Evolutionary conservation across 1,139 yeast genomes (phyloP), one percentile per base, ranked within the genome.

Genomic region (Suhomyces guaymorum): DNA sequence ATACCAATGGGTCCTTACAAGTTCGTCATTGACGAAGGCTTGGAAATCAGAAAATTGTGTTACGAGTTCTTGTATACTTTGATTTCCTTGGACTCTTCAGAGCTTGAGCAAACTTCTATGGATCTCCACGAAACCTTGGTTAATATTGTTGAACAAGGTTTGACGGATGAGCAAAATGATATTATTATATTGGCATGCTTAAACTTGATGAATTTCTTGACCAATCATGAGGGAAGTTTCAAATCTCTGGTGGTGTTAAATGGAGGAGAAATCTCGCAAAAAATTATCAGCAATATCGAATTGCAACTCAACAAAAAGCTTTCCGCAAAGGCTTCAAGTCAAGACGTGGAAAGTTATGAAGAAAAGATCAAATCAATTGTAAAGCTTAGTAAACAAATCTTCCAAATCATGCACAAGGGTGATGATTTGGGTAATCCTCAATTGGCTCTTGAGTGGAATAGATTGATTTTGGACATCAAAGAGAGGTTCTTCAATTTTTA

Each of bases 1-100:
- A 82, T 87, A 25, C 85, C 82, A 30, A 85, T 88, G 80, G 96
- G 96, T 0, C 95, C 95, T 0, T 86, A 84, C 65, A 85, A 85
- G 51, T 90, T 85, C 52, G 80, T 80, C 41, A 75, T 85, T 28
- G 96, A 87, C 52, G 84, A 82, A 48, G 95, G 92, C 0, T 64
- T 85, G 30, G 89, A 80, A 43, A 75, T 81, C 39, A 70, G 96
- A 37, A 85, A 84, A 53, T 72, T 84, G 32, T 72, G 86, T 7
- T 85, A 82, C 54, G 96, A 87, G 52, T 64, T 82, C 20, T 63
- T 86, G 30, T 81, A 81, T 53, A 72, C 86, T 5, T 57, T 84
- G 15, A 55, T 62, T 16, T 55, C 60, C 2, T 42, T 63, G 21
- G 54, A 55, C 11, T 48, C 50, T 12, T 44, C 46, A 7, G 45